Percentiles rank a stretch among this genome's conserved stretches.
Evolutionary conservation across 2,329 filamentous ascomycete genomes (phyloP).

Genomic region (Thelonectria olida): DNA sequence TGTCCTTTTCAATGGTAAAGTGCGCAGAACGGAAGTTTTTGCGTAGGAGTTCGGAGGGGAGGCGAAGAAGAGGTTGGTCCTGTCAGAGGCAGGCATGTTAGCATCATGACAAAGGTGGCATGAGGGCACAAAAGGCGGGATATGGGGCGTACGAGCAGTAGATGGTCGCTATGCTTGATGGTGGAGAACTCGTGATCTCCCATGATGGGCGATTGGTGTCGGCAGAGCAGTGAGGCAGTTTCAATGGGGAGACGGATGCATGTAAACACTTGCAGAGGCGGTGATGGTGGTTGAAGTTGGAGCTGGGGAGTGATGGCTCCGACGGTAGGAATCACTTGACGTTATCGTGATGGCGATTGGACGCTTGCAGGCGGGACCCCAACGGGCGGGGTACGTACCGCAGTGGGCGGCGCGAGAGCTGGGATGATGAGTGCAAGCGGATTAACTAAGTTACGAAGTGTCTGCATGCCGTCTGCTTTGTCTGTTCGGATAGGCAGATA

Average conservation of each 20-base stretch:
- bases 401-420: too few relatives aligned
- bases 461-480: too few relatives aligned
- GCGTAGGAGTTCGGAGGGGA: constrained; percentile 90
- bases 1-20: constrained; percentile 78
- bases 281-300: neutral
- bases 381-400: constrained; percentile 33
- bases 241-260: neutral
- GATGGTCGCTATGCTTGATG: constrained; percentile 78
- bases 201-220: constrained; percentile 52
- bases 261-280: neutral
- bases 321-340: constrained; percentile 28
- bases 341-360: constrained; percentile 28
- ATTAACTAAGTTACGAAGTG: neutral
- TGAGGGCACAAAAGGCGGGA: constrained; percentile 3
- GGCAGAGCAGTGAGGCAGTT: neutral
- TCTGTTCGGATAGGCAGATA: too few relatives aligned
- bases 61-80: constrained; percentile 94
- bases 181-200: constrained; percentile 70
- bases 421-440: too few relatives aligned
- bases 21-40: constrained; percentile 93
- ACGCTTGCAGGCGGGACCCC: constrained; percentile 9
- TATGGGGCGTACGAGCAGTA: constrained; percentile 69
- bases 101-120: constrained; percentile 8
- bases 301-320: constrained; percentile 1
- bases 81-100: constrained; percentile 46